phyloP scores from a whole-genome alignment of 2,329 filamentous ascomycete species.

The Tolypocladium ovalisporum region DNA sequence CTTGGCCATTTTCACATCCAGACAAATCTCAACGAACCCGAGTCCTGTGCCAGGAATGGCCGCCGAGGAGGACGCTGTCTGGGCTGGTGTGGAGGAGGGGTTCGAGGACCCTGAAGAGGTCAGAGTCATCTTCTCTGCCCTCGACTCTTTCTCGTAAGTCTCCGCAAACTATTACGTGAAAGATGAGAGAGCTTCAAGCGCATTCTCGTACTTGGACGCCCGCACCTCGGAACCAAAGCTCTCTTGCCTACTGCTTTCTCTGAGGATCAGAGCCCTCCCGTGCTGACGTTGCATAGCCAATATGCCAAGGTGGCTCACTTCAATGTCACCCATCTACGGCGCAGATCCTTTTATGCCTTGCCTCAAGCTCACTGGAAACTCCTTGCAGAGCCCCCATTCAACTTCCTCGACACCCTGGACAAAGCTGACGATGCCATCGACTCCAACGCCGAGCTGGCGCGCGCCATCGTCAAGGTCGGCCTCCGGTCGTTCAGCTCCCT shows the following conservation, averaged over 20 bases:
- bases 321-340: constrained; percentile 81
- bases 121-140: constrained; percentile 64
- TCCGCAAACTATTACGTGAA: not conserved
- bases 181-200: no score
- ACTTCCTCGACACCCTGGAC: constrained; percentile 66
- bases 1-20: not conserved
- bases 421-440: constrained; percentile 82
- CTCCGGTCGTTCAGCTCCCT: constrained; percentile 55
- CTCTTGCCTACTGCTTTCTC: not conserved
- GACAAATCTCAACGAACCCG: constrained; percentile 1
- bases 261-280: no score
- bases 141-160: constrained; percentile 81
- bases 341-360: constrained; percentile 87
- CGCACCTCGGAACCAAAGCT: not conserved
- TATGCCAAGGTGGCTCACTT: constrained; percentile 79
- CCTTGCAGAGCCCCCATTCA: constrained; percentile 72
- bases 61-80: constrained; percentile 29
- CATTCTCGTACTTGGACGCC: not conserved
- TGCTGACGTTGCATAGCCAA: constrained; percentile 41
- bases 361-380: constrained; percentile 76
- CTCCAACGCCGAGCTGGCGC: constrained; percentile 71
- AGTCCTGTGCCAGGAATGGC: not conserved
- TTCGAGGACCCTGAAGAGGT: constrained; percentile 70
- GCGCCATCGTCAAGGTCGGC: constrained; percentile 62
- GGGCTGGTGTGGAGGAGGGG: constrained; percentile 53